Percentiles rank a stretch among this genome's conserved stretches.
phyloP scores from a whole-genome alignment of 73 alveolate genomes.

The Stentor coeruleus region DNA sequence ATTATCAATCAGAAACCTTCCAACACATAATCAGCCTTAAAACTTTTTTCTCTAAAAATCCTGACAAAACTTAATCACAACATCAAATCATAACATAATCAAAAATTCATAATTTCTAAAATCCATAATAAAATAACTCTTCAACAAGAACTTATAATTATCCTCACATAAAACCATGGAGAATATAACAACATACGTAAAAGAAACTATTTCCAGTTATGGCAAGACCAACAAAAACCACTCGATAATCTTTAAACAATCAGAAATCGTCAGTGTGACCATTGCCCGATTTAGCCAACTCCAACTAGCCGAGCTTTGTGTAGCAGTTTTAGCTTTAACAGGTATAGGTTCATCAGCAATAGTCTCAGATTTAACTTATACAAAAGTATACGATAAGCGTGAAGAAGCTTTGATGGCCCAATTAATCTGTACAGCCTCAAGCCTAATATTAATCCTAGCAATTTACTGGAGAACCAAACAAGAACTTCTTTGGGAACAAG shows the following conservation, averaged over 20 bases:
- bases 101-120: too few relatives aligned
- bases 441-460: not conserved
- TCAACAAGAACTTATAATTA: too few relatives aligned
- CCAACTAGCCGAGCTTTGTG: not conserved
- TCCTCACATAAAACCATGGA: too few relatives aligned
- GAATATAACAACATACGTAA: too few relatives aligned
- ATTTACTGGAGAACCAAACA: not conserved
- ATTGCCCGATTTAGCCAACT: not conserved
- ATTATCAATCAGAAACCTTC: too few relatives aligned
- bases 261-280: not conserved
- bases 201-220: too few relatives aligned
- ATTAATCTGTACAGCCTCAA: not conserved
- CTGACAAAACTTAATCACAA: too few relatives aligned
- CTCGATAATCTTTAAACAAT: not conserved
- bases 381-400: not conserved
- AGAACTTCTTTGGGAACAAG: not conserved
- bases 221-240: not conserved
- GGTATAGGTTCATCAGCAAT: slow-evolving; percentile 11
- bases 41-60: too few relatives aligned
- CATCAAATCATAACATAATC: too few relatives aligned
- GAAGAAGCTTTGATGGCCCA: not conserved
- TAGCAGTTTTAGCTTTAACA: slow-evolving; percentile 13
- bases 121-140: too few relatives aligned
- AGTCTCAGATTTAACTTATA: slow-evolving; percentile 10
- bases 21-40: too few relatives aligned